A percentile compares a stretch with the other conserved stretches of the same genome.
Evolutionary conservation across 139 green algal species (phyloP).

Genomic region (Astrephomene gubernaculifera): DNA sequence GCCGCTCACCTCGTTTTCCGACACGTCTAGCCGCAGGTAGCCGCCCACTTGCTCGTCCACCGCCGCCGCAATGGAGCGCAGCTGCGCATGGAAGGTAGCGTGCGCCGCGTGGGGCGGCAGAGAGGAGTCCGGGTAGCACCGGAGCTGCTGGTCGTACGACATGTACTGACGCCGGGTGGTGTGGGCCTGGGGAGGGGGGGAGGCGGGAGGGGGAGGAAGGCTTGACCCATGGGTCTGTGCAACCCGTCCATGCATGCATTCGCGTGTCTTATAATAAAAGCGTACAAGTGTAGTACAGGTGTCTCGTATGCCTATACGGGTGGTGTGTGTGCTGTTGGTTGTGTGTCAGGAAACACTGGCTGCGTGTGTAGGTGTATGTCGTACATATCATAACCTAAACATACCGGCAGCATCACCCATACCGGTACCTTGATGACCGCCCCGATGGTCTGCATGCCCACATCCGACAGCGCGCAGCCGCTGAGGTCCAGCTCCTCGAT

Average conservation of each 20-base stretch:
- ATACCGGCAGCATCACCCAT: not conserved
- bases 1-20: constrained; percentile 45
- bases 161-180: constrained; percentile 28
- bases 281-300: too few species aligned
- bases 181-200: constrained; percentile 13
- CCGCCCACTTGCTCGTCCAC: constrained; percentile 52
- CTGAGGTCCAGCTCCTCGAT: constrained; percentile 61
- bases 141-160: constrained; percentile 38
- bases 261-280: too few species aligned
- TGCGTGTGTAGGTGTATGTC: too few species aligned
- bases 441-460: not conserved
- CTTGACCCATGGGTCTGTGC: too few species aligned
- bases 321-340: too few species aligned
- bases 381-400: too few species aligned
- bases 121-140: constrained; percentile 49
- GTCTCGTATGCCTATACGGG: too few species aligned
- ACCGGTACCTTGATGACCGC: constrained; percentile 44
- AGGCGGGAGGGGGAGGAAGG: too few species aligned
- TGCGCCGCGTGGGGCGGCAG: constrained; percentile 9
- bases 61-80: constrained; percentile 12
- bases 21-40: constrained; percentile 51
- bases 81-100: not conserved
- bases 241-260: too few species aligned
- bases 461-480: constrained; percentile 41
- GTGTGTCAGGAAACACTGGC: too few species aligned